Conservation (phyloP, 1,284 basidiomycete species). For the Cryptococcus maquisensis region DNA sequence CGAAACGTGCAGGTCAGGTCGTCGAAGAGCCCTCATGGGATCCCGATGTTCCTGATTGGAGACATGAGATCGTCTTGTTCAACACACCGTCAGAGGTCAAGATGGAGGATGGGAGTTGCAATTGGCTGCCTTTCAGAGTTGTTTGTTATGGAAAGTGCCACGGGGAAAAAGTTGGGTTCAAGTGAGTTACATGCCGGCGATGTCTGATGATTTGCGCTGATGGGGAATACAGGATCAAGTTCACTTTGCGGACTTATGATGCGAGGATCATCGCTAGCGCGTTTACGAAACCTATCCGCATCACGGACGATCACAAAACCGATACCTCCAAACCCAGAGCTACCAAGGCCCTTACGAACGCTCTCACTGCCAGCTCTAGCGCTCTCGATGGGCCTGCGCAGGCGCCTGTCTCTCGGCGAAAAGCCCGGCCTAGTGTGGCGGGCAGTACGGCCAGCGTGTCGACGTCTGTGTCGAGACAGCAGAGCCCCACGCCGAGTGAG, state of each 20-base stretch:
- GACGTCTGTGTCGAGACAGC: constrained; percentile 30
- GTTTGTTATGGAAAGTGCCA: constrained; percentile 99
- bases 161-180: constrained; percentile 92
- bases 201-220: background rate
- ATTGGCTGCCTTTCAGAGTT: constrained; percentile 82
- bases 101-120: constrained; percentile 79
- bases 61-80: constrained; percentile 80
- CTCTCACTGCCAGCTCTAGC: constrained; percentile 3
- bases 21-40: constrained; percentile 45
- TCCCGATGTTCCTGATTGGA: constrained; percentile 38
- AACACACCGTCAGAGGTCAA: constrained; percentile 91
- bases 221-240: constrained; percentile 62
- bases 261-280: constrained; percentile 81
- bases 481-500: constrained; percentile 41
- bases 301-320: constrained; percentile 98
- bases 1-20: constrained; percentile 31
- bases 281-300: constrained; percentile 89
- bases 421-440: constrained; percentile 25
- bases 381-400: constrained; percentile 1
- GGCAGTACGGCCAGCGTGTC: background rate
- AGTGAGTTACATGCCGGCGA: constrained; percentile 40
- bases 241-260: constrained; percentile 75
- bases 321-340: constrained; percentile 46
- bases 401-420: constrained; percentile 32
- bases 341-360: background rate